Base-by-base conservation (phyloP, 2,329 filamentous ascomycete species). In the Neopestalotiopsis sp. region DNA sequence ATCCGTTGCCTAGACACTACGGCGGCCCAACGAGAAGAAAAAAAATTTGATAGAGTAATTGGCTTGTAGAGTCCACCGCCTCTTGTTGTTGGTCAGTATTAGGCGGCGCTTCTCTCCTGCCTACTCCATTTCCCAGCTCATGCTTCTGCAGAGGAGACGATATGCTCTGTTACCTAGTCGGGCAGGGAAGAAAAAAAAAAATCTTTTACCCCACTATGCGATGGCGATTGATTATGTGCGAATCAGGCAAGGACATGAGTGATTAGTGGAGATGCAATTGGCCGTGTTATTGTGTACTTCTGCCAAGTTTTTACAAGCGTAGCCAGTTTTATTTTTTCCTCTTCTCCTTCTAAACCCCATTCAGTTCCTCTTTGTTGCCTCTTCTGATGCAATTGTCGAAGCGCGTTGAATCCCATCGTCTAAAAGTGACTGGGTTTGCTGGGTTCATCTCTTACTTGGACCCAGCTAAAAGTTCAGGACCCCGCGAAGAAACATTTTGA, bases 391-490 rank as follows among this genome's bases (percentile, higher is more conserved):
- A 53, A 53, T 53, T 53, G 45, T 53, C 6, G 45, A 53, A 53
- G 45, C 45, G 45, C n/a, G n/a, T 9, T 53, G 45, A 53, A 53
- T 53, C 45, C 45, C 57, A 59, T 59, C 57, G 30, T 34, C 24
- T 24, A n/a, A 30, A 7, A 28, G 24, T 30, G 34, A 62, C 59
- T 62, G 59, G 34, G 24, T 28, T 28, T 28, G 24, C 24, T 28
- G 24, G 30, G 57, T 24, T 38, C 59, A 42, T 3, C 17, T 62
- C 12, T 42, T n/a, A 17, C 40, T 34, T 62, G 32, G n/a, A 34
- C 30, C 59, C 57, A 59, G 57, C 57, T 59, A 30, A 62, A 62
- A 34, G 14, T 38, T n/a, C 59, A 53, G 6, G 45, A 53, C 45
- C 45, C 45, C 45, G 45, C 45, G n/a, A 53, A n/a, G 45, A 53